Evolutionary conservation across 2,329 filamentous ascomycete species (phyloP).

Genomic region (Exserohilum rostratum): DNA sequence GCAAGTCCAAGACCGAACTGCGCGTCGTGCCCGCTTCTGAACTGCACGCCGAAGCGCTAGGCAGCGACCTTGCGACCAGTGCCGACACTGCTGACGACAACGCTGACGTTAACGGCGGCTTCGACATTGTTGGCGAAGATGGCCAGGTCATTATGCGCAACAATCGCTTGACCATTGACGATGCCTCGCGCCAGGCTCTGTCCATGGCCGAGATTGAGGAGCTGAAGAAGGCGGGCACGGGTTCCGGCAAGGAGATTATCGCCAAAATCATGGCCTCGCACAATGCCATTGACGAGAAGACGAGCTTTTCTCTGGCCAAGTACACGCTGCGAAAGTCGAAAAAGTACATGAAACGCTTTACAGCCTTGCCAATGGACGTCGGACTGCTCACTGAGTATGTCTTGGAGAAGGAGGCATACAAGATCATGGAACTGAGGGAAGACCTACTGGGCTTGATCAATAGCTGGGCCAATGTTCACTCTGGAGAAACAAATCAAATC

Average conservation of each 20-base stretch:
- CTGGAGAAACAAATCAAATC: constrained; percentile 55
- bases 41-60: constrained; percentile 77
- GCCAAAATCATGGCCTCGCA: constrained; percentile 92
- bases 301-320: constrained; percentile 88
- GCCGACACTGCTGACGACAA: constrained; percentile 47
- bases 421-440: constrained; percentile 84
- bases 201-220: constrained; percentile 73
- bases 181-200: constrained; percentile 74
- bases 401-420: constrained; percentile 78
- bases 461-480: constrained; percentile 91
- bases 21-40: constrained; percentile 81
- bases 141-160: constrained; percentile 62
- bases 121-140: constrained; percentile 56
- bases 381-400: constrained; percentile 76
- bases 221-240: constrained; percentile 73
- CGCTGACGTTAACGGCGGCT: constrained; percentile 45
- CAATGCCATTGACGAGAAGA: constrained; percentile 90
- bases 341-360: constrained; percentile 91
- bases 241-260: constrained; percentile 86
- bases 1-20: constrained; percentile 70
- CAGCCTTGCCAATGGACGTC: constrained; percentile 82
- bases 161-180: constrained; percentile 68
- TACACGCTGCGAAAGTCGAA: constrained; percentile 93
- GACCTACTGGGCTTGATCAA: constrained; percentile 81
- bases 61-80: constrained; percentile 56